Evolutionary conservation across 116 monocot species (phyloP).

Genomic region (Cymodocea nodosa): DNA sequence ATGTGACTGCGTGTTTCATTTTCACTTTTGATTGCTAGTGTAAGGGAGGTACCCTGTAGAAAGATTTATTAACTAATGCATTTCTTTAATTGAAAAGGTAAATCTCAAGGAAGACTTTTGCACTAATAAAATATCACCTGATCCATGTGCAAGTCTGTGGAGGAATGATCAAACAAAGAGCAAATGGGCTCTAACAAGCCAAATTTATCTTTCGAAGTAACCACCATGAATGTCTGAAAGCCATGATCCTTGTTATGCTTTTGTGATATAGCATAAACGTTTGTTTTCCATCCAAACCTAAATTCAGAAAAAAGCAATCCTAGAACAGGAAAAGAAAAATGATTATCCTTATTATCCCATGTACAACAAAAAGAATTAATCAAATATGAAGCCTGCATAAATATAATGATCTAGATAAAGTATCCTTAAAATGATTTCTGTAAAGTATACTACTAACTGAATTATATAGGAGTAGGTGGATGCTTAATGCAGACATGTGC

Average conservation of each 20-base stretch:
- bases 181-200: slow-evolving; percentile 23
- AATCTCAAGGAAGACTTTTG: not conserved
- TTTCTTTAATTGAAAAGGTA: not conserved
- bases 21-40: slow-evolving; percentile 52
- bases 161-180: slow-evolving; percentile 32
- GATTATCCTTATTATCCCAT: not conserved
- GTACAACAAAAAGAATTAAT: not conserved
- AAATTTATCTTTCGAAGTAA: slow-evolving; percentile 39
- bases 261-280: slow-evolving; percentile 44
- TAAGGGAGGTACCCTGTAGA: slow-evolving; percentile 34
- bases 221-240: slow-evolving; percentile 77
- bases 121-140: slow-evolving; percentile 37
- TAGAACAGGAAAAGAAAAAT: slow-evolving; percentile 16
- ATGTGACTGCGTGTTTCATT: slow-evolving; percentile 46
- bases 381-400: not conserved
- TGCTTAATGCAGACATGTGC: no score
- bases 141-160: slow-evolving; percentile 20
- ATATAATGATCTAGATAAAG: not conserved
- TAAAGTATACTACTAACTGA: not conserved
- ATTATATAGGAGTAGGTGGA: no score
- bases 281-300: slow-evolving; percentile 75
- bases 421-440: not conserved
- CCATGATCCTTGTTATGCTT: slow-evolving; percentile 27
- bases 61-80: slow-evolving; percentile 1
- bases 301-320: slow-evolving; percentile 77